Base-by-base conservation (phyloP, 164 flowering plant genomes). In the Akebia trifoliata region DNA sequence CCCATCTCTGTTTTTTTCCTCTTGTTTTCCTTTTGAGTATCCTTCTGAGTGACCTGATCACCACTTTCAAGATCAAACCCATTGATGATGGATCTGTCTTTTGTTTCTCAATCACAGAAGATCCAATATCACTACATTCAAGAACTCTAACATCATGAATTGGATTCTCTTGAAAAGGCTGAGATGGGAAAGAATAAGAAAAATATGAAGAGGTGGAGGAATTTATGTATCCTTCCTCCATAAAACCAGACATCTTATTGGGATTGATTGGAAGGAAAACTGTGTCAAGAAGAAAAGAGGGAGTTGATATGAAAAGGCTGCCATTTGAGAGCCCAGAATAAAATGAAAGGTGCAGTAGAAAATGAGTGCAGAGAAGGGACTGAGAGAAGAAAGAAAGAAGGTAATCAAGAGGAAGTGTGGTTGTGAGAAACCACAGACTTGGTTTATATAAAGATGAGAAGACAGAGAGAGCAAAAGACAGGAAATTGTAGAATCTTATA, bases 241-340 rank as follows among this genome's bases (percentile, higher is more conserved):
- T 26, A 29, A 49, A 48, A 2, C 43, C 58, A 51, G 70, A 36
- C 47, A 60, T 45, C 60, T 69, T 69, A 35, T 57, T 69, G 43
- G 64, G 22, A 3, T 43, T 26, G 67, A 60, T 69, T 32, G 71
- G 73, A 20, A 67, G 61, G 56, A 69, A 59, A 45, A 65, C 50
- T 2, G 78, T 59, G 56, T 78, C 80, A 15, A 63, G 63, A 52
- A 61, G 72, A 56, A 71, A 78, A 52, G 74, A 72, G 57, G 68
- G 65, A 67, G 62, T 53, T 76, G 77, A 66, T 75, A 69, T 39
- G 83, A 75, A 67, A 76, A 82, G 39, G 81, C 73, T 71, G 79
- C 79, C 85, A 81, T 84, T 54, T 60, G 36, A 55, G 59, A 40
- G 53, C 56, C 40, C 55, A 47, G 53, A 50, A 59, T 61, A 54